Conservation (phyloP, 1,139 yeast species). For the Saccharomyces hybrid region DNA sequence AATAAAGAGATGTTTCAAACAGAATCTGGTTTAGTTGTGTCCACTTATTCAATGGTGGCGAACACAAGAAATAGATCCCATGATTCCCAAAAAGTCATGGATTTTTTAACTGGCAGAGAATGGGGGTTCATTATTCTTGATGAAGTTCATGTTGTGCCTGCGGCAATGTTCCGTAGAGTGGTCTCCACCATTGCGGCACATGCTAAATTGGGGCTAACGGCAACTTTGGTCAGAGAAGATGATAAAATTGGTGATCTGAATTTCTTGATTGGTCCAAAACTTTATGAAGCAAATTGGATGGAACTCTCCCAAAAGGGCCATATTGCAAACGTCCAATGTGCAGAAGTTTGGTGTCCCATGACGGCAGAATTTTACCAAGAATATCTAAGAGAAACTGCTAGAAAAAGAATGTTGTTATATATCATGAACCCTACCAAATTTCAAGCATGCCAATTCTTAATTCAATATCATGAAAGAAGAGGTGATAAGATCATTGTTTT, state of each 20-base stretch:
- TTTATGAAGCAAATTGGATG: slow-evolving; percentile 99
- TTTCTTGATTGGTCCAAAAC: slow-evolving; percentile 94
- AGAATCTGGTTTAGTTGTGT: slow-evolving; percentile 92
- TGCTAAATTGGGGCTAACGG: slow-evolving; percentile 92
- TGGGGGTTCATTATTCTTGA: slow-evolving; percentile 98
- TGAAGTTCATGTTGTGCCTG: slow-evolving; percentile 99
- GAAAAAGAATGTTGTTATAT: slow-evolving; percentile 88
- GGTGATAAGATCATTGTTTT: slow-evolving; percentile 98
- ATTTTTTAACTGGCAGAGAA: slow-evolving; percentile 87
- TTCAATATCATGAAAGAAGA: slow-evolving; percentile 92
- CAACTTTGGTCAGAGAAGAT: slow-evolving; percentile 97
- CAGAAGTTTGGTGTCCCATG: slow-evolving; percentile 99
- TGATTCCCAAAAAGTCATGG: slow-evolving; percentile 99
- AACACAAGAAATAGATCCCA: slow-evolving; percentile 94
- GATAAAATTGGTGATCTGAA: slow-evolving; percentile 96
- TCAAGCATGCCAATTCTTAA: slow-evolving; percentile 95
- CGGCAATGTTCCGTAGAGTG: slow-evolving; percentile 97
- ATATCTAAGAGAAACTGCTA: slow-evolving; percentile 76
- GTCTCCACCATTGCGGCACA: slow-evolving; percentile 98
- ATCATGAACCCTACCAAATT: slow-evolving; percentile 99
- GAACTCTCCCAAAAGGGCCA: slow-evolving; percentile 98
- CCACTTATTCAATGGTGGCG: slow-evolving; percentile 98
- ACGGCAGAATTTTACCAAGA: slow-evolving; percentile 97
- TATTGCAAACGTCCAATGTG: slow-evolving; percentile 98
- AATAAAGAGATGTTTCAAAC: slow-evolving; percentile 94